Evolutionary conservation across 441 rosid species (phyloP).

Genomic region (Erodium moschatum): DNA sequence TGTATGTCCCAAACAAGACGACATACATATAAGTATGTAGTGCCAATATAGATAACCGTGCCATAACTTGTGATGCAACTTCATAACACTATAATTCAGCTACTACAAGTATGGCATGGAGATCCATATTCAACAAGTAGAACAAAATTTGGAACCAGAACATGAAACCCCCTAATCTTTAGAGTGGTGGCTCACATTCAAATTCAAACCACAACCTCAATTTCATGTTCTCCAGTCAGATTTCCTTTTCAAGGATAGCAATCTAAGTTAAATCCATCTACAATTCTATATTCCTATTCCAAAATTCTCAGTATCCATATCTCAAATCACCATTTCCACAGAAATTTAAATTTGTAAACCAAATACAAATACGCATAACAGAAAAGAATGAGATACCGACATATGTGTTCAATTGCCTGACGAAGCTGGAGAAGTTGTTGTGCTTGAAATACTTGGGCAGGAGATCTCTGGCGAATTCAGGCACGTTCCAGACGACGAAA

Average conservation of each 20-base stretch:
- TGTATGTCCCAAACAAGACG: background rate
- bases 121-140: background rate
- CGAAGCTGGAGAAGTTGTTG: constrained; percentile 63
- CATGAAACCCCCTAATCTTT: background rate
- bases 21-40: too few relatives aligned
- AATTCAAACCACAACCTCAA: background rate
- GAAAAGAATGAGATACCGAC: constrained; percentile 28
- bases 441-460: constrained; percentile 59
- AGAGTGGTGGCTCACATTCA: too few relatives aligned
- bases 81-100: background rate
- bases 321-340: background rate
- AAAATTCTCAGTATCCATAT: background rate
- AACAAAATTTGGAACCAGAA: background rate
- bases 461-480: constrained; percentile 36
- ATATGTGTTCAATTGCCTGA: constrained; percentile 62
- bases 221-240: background rate
- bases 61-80: background rate
- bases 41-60: background rate
- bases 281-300: background rate
- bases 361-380: background rate
- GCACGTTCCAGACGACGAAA: constrained; percentile 53
- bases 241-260: background rate
- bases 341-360: background rate
- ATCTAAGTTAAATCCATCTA: background rate
- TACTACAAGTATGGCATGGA: background rate